Evolutionary conservation across 169 alveolate species (phyloP).

Genomic region (Toxoplasma gondii): DNA sequence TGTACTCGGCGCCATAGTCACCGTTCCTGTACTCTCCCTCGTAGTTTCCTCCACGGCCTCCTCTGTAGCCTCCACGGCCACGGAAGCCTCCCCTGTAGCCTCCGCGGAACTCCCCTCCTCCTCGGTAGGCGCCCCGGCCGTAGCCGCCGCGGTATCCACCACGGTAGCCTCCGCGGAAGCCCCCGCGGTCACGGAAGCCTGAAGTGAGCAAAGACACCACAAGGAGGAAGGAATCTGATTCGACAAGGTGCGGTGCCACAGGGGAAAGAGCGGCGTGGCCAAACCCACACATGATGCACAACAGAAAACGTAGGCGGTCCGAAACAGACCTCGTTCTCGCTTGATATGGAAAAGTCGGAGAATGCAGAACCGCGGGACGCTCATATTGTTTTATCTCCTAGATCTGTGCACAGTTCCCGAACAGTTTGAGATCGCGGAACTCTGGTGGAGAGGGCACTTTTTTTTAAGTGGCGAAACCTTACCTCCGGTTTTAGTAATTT

Average conservation of each 20-base stretch:
- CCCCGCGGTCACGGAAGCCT: constrained; percentile 72
- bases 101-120: neutral
- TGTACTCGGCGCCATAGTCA: neutral
- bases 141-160: constrained; percentile 59
- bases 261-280: too few relatives aligned
- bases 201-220: neutral
- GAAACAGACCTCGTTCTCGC: neutral
- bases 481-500: constrained; percentile 8
- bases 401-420: too few relatives aligned
- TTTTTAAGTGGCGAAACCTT: neutral
- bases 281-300: too few relatives aligned
- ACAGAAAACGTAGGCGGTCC: too few relatives aligned
- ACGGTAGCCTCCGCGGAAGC: constrained; percentile 72
- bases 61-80: constrained; percentile 14
- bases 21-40: constrained; percentile 29
- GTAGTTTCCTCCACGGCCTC: constrained; percentile 24
- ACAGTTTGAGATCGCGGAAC: too few relatives aligned
- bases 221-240: neutral
- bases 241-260: too few relatives aligned
- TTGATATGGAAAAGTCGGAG: neutral
- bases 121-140: constrained; percentile 17
- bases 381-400: neutral
- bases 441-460: too few relatives aligned
- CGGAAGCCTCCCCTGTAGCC: constrained; percentile 32
- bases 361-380: neutral